These are phyloP conservation scores for Coemansia sp. DNA, from an alignment of 192 early-diverging fungal species.

Conservation along the genomic window DNA sequence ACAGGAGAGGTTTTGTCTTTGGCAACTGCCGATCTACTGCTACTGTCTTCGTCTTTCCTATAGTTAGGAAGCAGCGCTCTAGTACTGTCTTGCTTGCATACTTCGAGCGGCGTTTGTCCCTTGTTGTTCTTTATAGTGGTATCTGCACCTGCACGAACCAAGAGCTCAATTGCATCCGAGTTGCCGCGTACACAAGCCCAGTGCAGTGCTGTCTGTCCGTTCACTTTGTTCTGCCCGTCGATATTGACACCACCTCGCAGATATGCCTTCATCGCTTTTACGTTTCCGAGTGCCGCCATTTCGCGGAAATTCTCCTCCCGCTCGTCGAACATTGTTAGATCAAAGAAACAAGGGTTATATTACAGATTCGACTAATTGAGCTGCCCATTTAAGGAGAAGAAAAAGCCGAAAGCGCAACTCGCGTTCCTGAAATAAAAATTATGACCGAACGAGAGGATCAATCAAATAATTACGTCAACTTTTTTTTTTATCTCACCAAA, in stretches of 20 bases:
- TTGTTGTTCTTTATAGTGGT: conserved; percentile 60
- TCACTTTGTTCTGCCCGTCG: conserved; percentile 74
- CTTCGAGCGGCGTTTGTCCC: conserved; percentile 63
- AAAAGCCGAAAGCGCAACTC: too few relatives aligned
- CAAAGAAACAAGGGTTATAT: not conserved
- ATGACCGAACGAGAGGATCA: too few relatives aligned
- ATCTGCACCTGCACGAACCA: conserved; percentile 72
- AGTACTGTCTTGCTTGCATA: conserved; percentile 59
- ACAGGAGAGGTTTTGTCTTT: not conserved
- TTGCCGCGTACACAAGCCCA: conserved; percentile 78
- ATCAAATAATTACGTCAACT: too few relatives aligned
- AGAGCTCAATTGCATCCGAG: conserved; percentile 56
- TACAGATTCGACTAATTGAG: not conserved
- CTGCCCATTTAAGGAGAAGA: too few relatives aligned
- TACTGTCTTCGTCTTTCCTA: not conserved
- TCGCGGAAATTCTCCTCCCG: conserved; percentile 52
- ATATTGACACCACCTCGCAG: conserved; percentile 66
- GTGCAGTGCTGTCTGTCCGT: conserved; percentile 71
- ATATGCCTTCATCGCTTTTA: conserved; percentile 66
- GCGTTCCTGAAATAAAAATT: too few relatives aligned
- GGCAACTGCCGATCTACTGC: not conserved
- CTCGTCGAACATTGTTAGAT: conserved; percentile 18
- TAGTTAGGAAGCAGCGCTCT: conserved; percentile 48
- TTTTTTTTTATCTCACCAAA: too few relatives aligned
- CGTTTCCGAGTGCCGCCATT: conserved; percentile 72